Percentiles rank a stretch among this genome's conserved stretches.
Conservation (phyloP, 1,284 basidiomycete genomes). For the Serendipita sp. region DNA sequence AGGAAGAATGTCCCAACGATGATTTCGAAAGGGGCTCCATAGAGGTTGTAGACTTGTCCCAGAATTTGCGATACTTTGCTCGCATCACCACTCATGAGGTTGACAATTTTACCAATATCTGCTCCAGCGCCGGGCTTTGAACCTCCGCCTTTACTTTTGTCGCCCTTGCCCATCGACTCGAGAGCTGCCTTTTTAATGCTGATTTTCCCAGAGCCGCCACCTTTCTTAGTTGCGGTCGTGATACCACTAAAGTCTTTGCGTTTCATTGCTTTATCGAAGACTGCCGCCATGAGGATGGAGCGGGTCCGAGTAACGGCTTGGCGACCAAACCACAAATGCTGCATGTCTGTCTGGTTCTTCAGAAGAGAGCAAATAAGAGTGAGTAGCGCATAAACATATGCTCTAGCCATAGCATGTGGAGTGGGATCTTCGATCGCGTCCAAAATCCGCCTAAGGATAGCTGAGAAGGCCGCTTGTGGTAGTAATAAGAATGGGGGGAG, state of each 20-base stretch:
- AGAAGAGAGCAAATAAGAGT: slow-evolving; percentile 44
- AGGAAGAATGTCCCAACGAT: slow-evolving; percentile 61
- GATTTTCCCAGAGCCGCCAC: neutral
- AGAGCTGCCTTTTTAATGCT: slow-evolving; percentile 3
- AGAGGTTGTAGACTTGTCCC: slow-evolving; percentile 2
- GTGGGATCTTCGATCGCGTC: slow-evolving; percentile 25
- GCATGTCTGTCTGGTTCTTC: slow-evolving; percentile 52
- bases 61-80: neutral
- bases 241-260: slow-evolving; percentile 74
- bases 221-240: slow-evolving; percentile 26
- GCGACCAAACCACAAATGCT: slow-evolving; percentile 31
- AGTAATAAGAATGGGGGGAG: slow-evolving; percentile 12
- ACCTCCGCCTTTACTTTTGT: slow-evolving; percentile 12
- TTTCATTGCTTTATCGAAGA: slow-evolving; percentile 83
- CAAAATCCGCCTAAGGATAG: slow-evolving; percentile 25
- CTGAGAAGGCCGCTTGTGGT: neutral
- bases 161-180: neutral
- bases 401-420: slow-evolving; percentile 35
- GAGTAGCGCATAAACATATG: slow-evolving; percentile 59
- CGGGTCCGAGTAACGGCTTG: slow-evolving; percentile 57
- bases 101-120: slow-evolving; percentile 64
- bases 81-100: slow-evolving; percentile 48
- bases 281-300: slow-evolving; percentile 61
- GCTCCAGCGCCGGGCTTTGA: slow-evolving; percentile 41
- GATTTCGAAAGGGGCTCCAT: slow-evolving; percentile 59